These are phyloP conservation scores for Oryza meridionalis DNA, from an alignment of 176 grass and related monocot species.

Conservation along the genomic window DNA sequence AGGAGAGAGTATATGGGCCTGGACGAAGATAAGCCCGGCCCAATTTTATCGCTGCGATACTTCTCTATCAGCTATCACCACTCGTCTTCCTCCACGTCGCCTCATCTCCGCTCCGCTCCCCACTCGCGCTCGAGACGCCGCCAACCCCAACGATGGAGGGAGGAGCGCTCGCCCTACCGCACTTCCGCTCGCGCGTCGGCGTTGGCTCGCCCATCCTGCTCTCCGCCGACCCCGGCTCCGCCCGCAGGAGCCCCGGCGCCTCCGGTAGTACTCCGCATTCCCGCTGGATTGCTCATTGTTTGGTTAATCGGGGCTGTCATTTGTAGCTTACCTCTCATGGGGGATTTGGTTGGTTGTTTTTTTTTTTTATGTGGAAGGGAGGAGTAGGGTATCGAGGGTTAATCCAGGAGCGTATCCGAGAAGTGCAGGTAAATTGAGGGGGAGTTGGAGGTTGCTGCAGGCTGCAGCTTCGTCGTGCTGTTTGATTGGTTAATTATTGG, in stretches of 20 bases:
- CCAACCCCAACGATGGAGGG: conserved; percentile 52
- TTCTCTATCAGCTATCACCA: not conserved
- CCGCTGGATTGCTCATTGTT: not conserved
- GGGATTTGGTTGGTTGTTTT: not conserved
- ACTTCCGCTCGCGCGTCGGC: conserved; percentile 21
- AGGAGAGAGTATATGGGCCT: too few relatives aligned
- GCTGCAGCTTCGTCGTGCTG: conserved; percentile 12
- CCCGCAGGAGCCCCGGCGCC: conserved; percentile 7
- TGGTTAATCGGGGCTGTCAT: not conserved
- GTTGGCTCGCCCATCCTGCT: not conserved
- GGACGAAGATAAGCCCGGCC: too few relatives aligned
- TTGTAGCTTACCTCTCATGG: conserved; percentile 14
- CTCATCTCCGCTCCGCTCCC: conserved; percentile 15
- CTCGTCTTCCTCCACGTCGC: not conserved
- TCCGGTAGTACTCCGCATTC: conserved; percentile 30
- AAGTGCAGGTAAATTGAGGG: conserved; percentile 35
- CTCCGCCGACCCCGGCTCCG: not conserved
- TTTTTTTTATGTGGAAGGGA: conserved; percentile 27
- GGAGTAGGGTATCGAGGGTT: conserved; percentile 26
- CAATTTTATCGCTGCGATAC: not conserved
- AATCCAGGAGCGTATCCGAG: conserved; percentile 32
- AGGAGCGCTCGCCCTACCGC: conserved; percentile 14
- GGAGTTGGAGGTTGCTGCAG: not conserved
- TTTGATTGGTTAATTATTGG: conserved; percentile 10
- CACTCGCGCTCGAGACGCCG: not conserved